These are phyloP conservation scores for Cryphonectria japonica DNA, from an alignment of 2,329 filamentous ascomycete genomes.

Conservation along the genomic window DNA sequence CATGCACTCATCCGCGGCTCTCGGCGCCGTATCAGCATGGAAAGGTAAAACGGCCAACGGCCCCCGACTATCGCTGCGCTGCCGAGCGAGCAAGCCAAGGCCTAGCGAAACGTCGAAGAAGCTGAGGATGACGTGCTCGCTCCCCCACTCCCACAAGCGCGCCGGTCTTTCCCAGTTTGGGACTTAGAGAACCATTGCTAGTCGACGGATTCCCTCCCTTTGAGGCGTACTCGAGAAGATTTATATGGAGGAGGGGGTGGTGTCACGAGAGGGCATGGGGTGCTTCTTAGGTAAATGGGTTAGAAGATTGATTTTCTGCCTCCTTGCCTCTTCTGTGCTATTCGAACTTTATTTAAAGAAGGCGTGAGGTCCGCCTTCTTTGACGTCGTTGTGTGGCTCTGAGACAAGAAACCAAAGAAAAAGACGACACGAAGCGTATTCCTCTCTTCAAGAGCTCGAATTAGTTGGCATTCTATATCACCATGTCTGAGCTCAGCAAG, in stretches of 20 bases:
- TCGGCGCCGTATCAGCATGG: not conserved
- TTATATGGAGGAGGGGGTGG: not conserved
- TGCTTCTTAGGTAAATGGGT: constrained; percentile 10
- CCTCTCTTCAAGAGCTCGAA: not conserved
- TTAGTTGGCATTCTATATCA: constrained; percentile 21
- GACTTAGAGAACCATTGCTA: not conserved
- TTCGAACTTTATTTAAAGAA: not conserved
- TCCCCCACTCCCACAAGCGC: constrained; percentile 20
- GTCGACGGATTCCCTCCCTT: constrained; percentile 5
- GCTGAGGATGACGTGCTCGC: constrained; percentile 28
- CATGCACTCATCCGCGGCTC: not conserved
- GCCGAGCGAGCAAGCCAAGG: not conserved
- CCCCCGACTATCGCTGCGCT: not conserved
- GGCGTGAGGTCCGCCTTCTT: not conserved
- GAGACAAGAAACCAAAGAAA: no score
- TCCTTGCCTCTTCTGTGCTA: not conserved
- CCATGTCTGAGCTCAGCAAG: constrained; percentile 55
- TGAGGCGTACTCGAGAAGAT: not conserved
- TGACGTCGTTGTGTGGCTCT: not conserved
- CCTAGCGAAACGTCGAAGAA: not conserved
- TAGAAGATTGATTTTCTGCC: constrained; percentile 6
- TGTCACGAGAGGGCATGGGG: constrained; percentile 9
- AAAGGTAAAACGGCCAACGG: no score
- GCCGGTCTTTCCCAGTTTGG: constrained; percentile 16
- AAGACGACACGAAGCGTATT: not conserved